Percentiles rank a stretch among this genome's conserved stretches.
These are phyloP conservation scores for Mrakia gelida DNA, from an alignment of 768 basidiomycete genomes.

Conservation along the genomic window DNA sequence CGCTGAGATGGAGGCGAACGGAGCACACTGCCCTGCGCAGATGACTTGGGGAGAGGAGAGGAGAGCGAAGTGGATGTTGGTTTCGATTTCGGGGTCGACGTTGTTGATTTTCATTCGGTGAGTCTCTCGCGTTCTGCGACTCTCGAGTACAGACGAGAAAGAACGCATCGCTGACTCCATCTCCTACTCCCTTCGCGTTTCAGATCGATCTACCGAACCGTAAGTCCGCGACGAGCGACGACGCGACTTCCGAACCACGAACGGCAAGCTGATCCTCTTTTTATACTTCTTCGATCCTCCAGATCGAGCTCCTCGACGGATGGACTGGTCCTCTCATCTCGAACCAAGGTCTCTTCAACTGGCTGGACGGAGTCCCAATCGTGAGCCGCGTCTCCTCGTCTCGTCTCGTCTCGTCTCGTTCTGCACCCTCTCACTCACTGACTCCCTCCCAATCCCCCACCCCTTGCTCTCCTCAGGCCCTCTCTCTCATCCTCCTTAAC, in stretches of 20 bases:
- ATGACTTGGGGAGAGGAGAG: neutral
- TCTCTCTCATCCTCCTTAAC: conserved; percentile 3
- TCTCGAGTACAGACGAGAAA: too few relatives aligned
- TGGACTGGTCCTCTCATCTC: neutral
- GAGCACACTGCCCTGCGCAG: neutral
- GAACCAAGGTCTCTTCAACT: neutral
- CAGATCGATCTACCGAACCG: neutral
- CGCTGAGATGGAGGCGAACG: neutral
- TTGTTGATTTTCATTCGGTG: neutral
- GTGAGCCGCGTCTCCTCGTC: neutral
- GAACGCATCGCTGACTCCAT: too few relatives aligned
- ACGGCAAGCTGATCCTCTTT: neutral
- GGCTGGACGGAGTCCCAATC: neutral
- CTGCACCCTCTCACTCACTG: neutral
- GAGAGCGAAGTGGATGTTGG: neutral
- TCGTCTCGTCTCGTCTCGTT: too few relatives aligned
- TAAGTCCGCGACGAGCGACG: neutral
- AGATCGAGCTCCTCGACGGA: neutral
- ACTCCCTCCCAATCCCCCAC: neutral
- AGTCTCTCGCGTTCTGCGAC: neutral
- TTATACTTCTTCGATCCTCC: neutral
- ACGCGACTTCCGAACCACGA: neutral
- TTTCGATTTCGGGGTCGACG: neutral
- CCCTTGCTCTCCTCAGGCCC: neutral
- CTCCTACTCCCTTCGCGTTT: neutral